These are phyloP conservation scores for Botrytis elliptica DNA, from an alignment of 2,329 filamentous ascomycete genomes.

Conservation along the genomic window DNA sequence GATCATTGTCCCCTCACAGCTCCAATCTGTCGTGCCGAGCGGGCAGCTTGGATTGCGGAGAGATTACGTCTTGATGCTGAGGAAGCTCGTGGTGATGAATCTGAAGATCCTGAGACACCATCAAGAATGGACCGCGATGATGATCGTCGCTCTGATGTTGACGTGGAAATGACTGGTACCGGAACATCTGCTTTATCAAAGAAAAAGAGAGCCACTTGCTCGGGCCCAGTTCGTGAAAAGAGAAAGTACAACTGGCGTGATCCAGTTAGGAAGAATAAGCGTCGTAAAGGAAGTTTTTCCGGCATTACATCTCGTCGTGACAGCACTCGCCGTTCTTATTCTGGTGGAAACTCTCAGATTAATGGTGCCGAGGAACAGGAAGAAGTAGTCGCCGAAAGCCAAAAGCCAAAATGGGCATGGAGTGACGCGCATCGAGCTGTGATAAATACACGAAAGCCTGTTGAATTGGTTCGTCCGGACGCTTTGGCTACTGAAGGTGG, in stretches of 20 bases:
- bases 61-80: background rate
- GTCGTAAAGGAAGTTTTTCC: fast-evolving
- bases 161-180: no score
- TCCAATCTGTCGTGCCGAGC: background rate
- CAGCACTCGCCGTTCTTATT: no score
- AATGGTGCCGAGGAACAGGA: background rate
- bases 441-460: background rate
- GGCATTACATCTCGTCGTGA: background rate
- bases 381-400: background rate
- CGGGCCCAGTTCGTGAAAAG: background rate
- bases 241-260: constrained; percentile 2
- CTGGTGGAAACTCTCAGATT: background rate
- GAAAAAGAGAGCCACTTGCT: background rate
- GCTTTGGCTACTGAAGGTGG: background rate
- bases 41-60: background rate
- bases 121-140: background rate
- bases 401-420: background rate
- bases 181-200: background rate
- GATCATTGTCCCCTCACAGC: constrained; percentile 1
- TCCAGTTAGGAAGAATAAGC: background rate
- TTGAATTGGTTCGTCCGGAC: background rate
- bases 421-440: background rate
- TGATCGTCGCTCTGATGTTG: no score
- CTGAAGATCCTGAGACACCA: background rate
- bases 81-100: background rate